Conservation (phyloP, 352 stramenopile genomes). For the Globisporangium perplexum region DNA sequence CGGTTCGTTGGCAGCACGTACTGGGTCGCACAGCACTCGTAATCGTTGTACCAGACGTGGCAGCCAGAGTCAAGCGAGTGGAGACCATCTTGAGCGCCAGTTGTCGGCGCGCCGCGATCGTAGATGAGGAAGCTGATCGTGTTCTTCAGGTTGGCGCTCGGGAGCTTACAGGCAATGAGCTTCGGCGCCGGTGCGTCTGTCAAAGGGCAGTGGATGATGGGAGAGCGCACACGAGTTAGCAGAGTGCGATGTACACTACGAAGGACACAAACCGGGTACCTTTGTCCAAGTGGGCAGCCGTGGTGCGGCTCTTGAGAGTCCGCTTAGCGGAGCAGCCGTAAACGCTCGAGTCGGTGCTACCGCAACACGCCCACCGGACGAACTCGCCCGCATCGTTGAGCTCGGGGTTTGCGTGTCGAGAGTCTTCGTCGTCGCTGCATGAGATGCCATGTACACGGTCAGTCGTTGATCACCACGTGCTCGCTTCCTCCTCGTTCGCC, state of each 20-base stretch:
- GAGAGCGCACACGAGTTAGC: background rate
- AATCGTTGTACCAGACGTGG: conserved; percentile 31
- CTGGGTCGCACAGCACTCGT: conserved; percentile 41
- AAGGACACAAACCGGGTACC: background rate
- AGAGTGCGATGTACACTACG: conserved; percentile 1
- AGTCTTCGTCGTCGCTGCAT: conserved; percentile 25
- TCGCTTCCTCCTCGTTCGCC: too few relatives aligned
- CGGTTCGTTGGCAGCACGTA: conserved; percentile 48
- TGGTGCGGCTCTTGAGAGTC: background rate
- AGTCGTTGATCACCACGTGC: too few relatives aligned
- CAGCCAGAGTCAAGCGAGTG: conserved; percentile 26
- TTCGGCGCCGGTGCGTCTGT: conserved; percentile 24
- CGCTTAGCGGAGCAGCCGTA: conserved; percentile 40
- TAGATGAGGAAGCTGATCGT: conserved; percentile 41
- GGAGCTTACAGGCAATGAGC: conserved; percentile 34
- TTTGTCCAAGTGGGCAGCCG: background rate
- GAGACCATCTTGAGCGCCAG: conserved; percentile 8
- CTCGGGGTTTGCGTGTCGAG: conserved; percentile 43
- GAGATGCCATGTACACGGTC: too few relatives aligned
- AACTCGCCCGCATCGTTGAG: conserved; percentile 55
- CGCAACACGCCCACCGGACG: conserved; percentile 57
- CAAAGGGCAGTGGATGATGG: background rate
- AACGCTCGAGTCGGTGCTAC: conserved; percentile 40
- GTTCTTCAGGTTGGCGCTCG: conserved; percentile 9
- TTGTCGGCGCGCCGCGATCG: conserved; percentile 29